Base-by-base conservation (phyloP, 306 rosid species). In the Castanopsis chinensis region DNA sequence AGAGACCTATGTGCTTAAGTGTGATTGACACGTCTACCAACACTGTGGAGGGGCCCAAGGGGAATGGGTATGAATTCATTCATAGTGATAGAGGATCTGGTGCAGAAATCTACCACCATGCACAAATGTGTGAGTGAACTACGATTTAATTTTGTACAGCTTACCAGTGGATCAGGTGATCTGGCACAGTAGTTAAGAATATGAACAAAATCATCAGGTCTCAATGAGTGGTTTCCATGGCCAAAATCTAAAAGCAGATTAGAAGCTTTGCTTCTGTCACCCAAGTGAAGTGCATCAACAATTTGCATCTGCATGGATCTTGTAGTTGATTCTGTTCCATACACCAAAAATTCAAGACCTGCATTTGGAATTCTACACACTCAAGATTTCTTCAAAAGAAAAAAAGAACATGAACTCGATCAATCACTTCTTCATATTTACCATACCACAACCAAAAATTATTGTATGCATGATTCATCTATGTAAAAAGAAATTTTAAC, bases 121-220 rank as follows among this genome's bases (percentile, higher is more conserved):
- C 51, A 54, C 19, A 19, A 17, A 4, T 32, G 28, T 20, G 8
- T 20, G 25, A 52, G 59, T 59, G 21, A 33, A 70, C 73, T 57
- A 72, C 68, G 77, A 57, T 41, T 59, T 28, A 71, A 43, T 8
- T 41, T 18, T 28, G 52, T 73, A 61, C 74, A 72, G 87, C 91
- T 77, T 92, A 94, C 98, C 94, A 94, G 65, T 56, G 98, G 96
- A 89, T 94, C 96, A 57, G 94, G 90, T 49, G 92, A 85, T 28
- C 9, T 73, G 12, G 92, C 92, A 88, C 98, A 94, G 84, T 88
- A 82, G 60, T 76, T 77, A 23, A 92, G 84, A 87, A 94, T 82
- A 78, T 61, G 23, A 79, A 87, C 75, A 79, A 94, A 94, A 88
- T 89, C 89, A 76, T 83, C 75, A 19, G 92, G 88, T 49, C 84